Conservation (phyloP, 441 rosid species). For the Pelargonium australe region DNA sequence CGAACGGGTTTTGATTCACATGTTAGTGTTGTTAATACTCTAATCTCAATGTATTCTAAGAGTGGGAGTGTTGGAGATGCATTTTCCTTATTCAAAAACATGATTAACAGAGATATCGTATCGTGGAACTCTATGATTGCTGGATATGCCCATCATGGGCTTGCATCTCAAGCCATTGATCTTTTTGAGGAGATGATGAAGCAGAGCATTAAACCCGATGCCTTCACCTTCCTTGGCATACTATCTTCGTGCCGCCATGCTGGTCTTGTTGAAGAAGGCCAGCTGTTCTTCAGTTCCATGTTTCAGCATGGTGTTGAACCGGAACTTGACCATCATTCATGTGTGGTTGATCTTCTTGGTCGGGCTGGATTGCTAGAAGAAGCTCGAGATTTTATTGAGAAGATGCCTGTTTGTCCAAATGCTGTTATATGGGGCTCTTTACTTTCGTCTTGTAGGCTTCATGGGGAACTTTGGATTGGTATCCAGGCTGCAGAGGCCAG, state of each 20-base stretch:
- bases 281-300: slow-evolving; percentile 50
- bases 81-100: slow-evolving; percentile 29
- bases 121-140: slow-evolving; percentile 86
- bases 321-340: slow-evolving; percentile 60
- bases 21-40: slow-evolving; percentile 48
- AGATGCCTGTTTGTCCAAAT: slow-evolving; percentile 52
- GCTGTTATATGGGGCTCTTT: slow-evolving; percentile 74
- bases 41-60: slow-evolving; percentile 64
- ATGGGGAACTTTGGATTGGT: slow-evolving; percentile 56
- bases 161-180: slow-evolving; percentile 42
- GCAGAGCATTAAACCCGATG: slow-evolving; percentile 46
- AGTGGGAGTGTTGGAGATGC: slow-evolving; percentile 51
- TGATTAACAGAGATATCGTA: slow-evolving; percentile 36
- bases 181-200: slow-evolving; percentile 57
- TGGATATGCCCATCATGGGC: slow-evolving; percentile 70
- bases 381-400: slow-evolving; percentile 45
- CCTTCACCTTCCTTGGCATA: slow-evolving; percentile 67
- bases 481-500: slow-evolving; percentile 72
- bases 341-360: slow-evolving; percentile 77
- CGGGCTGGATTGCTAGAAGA: slow-evolving; percentile 65
- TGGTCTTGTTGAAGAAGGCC: slow-evolving; percentile 56
- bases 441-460: slow-evolving; percentile 69
- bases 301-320: slow-evolving; percentile 42
- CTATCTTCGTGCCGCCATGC: slow-evolving; percentile 79
- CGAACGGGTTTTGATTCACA: slow-evolving; percentile 50